Percentiles rank a stretch among this genome's conserved stretches.
Conservation (phyloP, 176 grass and related monocot species). For the Carex scoparia region DNA sequence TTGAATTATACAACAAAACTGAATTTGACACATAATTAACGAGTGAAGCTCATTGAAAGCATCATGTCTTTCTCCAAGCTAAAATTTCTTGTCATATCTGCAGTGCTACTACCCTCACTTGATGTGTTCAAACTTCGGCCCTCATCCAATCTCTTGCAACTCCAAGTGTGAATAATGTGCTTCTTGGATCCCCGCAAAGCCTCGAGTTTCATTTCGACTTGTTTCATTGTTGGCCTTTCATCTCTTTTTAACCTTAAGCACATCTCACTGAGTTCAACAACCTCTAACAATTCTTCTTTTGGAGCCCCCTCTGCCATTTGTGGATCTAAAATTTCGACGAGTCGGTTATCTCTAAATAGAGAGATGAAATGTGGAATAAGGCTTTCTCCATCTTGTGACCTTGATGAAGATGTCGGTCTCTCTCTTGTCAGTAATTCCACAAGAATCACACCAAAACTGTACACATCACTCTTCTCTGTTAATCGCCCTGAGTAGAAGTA, state of each 20-base stretch:
- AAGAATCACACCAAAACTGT: slow-evolving; percentile 44
- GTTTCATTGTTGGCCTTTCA: slow-evolving; percentile 32
- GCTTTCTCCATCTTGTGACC: background rate
- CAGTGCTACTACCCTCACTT: background rate
- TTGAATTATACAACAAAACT: background rate
- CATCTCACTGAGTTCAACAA: slow-evolving; percentile 20
- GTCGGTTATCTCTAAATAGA: slow-evolving; percentile 3
- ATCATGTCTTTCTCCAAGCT: slow-evolving; percentile 43
- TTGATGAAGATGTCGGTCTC: slow-evolving; percentile 23
- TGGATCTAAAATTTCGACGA: slow-evolving; percentile 16
- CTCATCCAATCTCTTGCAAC: background rate
- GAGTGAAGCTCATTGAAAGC: slow-evolving; percentile 35
- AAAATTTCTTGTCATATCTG: slow-evolving; percentile 17
- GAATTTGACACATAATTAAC: background rate
- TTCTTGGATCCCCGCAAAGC: background rate
- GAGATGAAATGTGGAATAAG: slow-evolving; percentile 23
- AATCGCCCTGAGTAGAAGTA: slow-evolving; percentile 29
- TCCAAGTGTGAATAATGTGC: background rate
- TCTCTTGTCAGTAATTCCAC: slow-evolving; percentile 38
- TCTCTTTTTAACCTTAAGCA: slow-evolving; percentile 25
- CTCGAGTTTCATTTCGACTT: slow-evolving; percentile 32
- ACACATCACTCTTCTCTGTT: slow-evolving; percentile 46
- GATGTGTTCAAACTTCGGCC: background rate
- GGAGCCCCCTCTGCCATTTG: background rate
- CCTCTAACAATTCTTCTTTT: slow-evolving; percentile 7